Evolutionary conservation across 208 protist genomes (phyloP).

Genomic region (Leishmania tarentolae): DNA sequence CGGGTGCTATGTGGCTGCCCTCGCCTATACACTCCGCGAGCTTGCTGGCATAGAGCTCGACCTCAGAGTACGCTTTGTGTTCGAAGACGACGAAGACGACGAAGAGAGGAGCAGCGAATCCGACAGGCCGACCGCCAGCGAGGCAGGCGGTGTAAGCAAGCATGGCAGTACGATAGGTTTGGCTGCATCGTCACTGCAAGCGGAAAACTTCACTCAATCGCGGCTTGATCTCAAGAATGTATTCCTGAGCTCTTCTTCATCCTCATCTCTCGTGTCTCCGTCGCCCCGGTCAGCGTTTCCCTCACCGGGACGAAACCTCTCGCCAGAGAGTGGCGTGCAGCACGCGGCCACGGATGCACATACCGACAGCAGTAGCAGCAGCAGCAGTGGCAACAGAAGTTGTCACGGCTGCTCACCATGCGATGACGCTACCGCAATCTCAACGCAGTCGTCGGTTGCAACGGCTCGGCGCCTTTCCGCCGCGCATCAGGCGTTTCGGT

Average conservation of each 20-base stretch:
- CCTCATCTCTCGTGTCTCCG: background rate
- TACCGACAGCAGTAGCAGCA: background rate
- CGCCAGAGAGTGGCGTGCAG: background rate
- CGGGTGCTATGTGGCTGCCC: conserved; percentile 18
- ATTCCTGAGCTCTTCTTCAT: conserved; percentile 31
- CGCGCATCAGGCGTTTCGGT: background rate
- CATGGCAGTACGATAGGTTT: background rate
- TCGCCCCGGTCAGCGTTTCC: background rate
- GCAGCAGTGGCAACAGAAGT: background rate
- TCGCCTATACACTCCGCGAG: conserved; percentile 26
- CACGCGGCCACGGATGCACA: background rate
- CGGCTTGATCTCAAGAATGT: conserved; percentile 17
- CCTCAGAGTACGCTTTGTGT: conserved; percentile 16
- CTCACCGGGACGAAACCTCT: background rate
- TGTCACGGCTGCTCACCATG: background rate
- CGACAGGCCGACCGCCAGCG: background rate
- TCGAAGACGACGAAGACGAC: conserved; percentile 25
- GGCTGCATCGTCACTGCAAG: background rate
- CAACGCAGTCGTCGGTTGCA: conserved; percentile 4
- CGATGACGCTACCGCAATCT: background rate
- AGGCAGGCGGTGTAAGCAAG: background rate
- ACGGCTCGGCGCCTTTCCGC: background rate
- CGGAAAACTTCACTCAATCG: background rate
- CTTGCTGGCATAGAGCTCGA: conserved; percentile 12
- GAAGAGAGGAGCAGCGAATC: conserved; percentile 9